These are phyloP conservation scores for Parsonsia alboflavescens DNA, from an alignment of 257 asterid genomes.

Conservation along the genomic window DNA sequence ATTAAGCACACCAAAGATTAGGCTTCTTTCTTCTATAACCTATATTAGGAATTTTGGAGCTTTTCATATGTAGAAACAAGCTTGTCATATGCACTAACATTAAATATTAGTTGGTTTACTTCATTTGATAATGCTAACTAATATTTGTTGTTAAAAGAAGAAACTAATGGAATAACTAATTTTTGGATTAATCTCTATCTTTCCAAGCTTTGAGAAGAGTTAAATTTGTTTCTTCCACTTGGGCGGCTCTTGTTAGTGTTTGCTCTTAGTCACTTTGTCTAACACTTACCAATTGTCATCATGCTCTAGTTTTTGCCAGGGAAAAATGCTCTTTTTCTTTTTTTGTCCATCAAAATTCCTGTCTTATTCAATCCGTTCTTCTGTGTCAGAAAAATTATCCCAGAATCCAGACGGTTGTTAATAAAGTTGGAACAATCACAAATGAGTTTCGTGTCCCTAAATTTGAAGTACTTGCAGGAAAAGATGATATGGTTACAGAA, in stretches of 20 bases:
- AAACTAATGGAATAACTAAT: background rate
- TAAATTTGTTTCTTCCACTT: background rate
- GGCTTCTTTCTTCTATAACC: background rate
- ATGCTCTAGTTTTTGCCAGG: too few relatives aligned
- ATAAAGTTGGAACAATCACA: constrained; percentile 79
- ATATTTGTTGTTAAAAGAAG: background rate
- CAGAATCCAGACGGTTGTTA: constrained; percentile 77
- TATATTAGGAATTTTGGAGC: background rate
- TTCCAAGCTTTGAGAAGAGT: background rate
- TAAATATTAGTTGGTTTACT: background rate
- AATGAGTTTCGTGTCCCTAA: constrained; percentile 95
- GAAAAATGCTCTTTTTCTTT: background rate
- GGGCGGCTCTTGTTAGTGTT: background rate
- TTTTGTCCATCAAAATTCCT: background rate
- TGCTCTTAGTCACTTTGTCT: background rate
- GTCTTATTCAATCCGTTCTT: background rate
- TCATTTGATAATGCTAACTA: background rate
- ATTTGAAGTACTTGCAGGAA: constrained; percentile 87
- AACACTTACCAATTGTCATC: too few relatives aligned
- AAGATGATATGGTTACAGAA: constrained; percentile 78
- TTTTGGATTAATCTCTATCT: background rate
- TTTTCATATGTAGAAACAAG: background rate
- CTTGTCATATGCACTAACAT: background rate
- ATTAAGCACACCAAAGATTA: background rate
- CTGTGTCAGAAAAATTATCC: constrained; percentile 78